Evolutionary conservation across 2,329 filamentous ascomycete species (phyloP).

Genomic region (Cladobotryum protrusum): DNA sequence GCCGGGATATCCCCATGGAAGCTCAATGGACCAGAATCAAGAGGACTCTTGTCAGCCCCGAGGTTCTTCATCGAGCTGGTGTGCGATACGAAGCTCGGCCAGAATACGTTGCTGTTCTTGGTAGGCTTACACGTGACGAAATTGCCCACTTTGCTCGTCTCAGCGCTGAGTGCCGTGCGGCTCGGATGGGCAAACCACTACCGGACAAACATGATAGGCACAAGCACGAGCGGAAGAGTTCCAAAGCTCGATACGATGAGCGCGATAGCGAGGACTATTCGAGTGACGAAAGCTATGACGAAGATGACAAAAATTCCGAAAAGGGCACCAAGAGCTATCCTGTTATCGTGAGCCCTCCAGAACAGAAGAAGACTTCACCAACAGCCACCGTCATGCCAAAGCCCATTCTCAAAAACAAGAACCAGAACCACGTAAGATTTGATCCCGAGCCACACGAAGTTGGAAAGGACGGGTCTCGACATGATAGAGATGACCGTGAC

Average conservation of each 20-base stretch:
- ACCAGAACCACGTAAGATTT: slow-evolving; percentile 51
- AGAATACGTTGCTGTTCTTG: slow-evolving; percentile 54
- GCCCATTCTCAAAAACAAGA: slow-evolving; percentile 56
- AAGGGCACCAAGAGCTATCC: slow-evolving; percentile 29
- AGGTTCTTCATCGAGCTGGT: slow-evolving; percentile 47
- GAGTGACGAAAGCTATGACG: slow-evolving; percentile 10
- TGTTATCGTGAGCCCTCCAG: slow-evolving; percentile 32
- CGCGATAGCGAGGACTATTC: slow-evolving; percentile 16
- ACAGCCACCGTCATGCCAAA: slow-evolving; percentile 40
- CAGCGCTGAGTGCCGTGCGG: slow-evolving; percentile 41
- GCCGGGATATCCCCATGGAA: slow-evolving; percentile 48
- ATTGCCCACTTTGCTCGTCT: slow-evolving; percentile 46
- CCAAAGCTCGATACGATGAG: slow-evolving; percentile 29
- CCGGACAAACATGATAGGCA: slow-evolving; percentile 11
- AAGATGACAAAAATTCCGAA: slow-evolving; percentile 26
- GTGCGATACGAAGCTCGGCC: slow-evolving; percentile 55
- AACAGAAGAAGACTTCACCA: slow-evolving; percentile 28
- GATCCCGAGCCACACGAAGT: slow-evolving; percentile 44
- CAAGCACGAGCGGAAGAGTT: slow-evolving; percentile 21
- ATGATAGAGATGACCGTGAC: slow-evolving; percentile 28
- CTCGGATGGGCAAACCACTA: slow-evolving; percentile 22
- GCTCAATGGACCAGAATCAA: slow-evolving; percentile 54
- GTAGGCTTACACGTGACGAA: slow-evolving; percentile 45
- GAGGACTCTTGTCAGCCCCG: slow-evolving; percentile 46
- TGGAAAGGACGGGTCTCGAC: slow-evolving; percentile 15